Evolutionary conservation across 2,329 filamentous ascomycete species (phyloP), one percentile per base, ranked within the genome.

Genomic region (Arthroderma sp.): DNA sequence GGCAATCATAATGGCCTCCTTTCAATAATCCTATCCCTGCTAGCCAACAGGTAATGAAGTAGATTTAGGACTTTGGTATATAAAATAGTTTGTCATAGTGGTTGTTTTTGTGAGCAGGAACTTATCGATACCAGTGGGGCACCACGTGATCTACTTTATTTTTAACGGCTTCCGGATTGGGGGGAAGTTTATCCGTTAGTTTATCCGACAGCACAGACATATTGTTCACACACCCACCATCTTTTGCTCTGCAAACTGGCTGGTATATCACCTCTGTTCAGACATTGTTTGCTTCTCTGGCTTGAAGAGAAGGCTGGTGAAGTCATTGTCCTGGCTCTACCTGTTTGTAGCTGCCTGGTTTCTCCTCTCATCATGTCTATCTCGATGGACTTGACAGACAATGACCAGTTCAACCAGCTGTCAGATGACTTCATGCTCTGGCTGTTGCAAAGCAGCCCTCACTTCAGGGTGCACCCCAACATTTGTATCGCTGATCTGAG

Each of bases 401-500:
- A 54, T 15, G 52, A 54, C 37, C 65, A 68, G 59, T 79, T 77
- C 62, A 68, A 77, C 62, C 64, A 67, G 60, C 71, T 73, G 64
- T 80, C 77, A 43, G 71, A 73, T 58, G 68, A 68, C 8, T 86
- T 86, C 64, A 63, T 82, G 60, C 64, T 72, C 57, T 87, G 83
- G 82, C 76, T 86, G 38, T 65, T 68, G 41, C 67, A 70, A 44
- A 51, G 44, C 44, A 71, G 72, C 44, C 71, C 73, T 31, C 78
- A 79, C 41, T 78, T 81, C 53, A 74, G 72, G 35, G 73, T 85
- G 61, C 84, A 74, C 62, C 68, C 75, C 37, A 84, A 83, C 63
- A 79, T 86, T 61, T 67, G 72, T 60, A 67, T 86, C 28, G 74
- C 74, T 54, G 82, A 86, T 70, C 68, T 85, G 58, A 75, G 82